A percentile compares a stretch with the other conserved stretches of the same genome.
These are phyloP conservation scores for Magnolia sinica DNA, from an alignment of 164 flowering plant genomes.

Conservation along the genomic window DNA sequence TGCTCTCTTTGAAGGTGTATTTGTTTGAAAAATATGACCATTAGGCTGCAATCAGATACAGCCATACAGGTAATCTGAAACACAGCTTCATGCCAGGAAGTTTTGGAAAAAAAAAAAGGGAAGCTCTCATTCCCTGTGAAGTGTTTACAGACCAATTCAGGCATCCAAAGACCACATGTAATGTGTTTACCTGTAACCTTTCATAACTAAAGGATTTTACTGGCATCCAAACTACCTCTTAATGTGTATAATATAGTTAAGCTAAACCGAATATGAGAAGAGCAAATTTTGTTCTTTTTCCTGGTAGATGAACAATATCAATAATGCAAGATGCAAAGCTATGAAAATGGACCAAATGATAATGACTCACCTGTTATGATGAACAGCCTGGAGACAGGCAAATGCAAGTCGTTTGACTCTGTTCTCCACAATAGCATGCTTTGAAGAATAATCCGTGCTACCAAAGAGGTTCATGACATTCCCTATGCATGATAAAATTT, in stretches of 20 bases:
- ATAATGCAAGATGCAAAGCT: background rate
- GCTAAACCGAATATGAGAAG: background rate
- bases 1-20: too few relatives aligned
- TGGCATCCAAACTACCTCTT: background rate
- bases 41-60: too few relatives aligned
- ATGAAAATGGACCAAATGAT: background rate
- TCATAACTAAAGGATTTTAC: background rate
- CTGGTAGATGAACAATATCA: background rate
- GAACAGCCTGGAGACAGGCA: conserved; percentile 70
- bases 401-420: conserved; percentile 64
- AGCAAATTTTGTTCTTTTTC: background rate
- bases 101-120: too few relatives aligned
- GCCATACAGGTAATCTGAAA: too few relatives aligned
- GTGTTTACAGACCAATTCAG: too few relatives aligned
- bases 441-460: conserved; percentile 40
- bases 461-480: conserved; percentile 58
- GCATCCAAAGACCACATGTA: too few relatives aligned
- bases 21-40: too few relatives aligned
- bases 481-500: conserved; percentile 37
- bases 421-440: conserved; percentile 44
- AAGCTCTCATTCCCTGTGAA: too few relatives aligned
- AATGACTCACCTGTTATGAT: conserved; percentile 64
- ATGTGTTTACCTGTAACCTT: too few relatives aligned
- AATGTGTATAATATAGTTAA: background rate
- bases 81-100: too few relatives aligned